These are phyloP conservation scores for Paracamarosporium sp. DNA, from an alignment of 2,329 filamentous ascomycete species.

Conservation along the genomic window DNA sequence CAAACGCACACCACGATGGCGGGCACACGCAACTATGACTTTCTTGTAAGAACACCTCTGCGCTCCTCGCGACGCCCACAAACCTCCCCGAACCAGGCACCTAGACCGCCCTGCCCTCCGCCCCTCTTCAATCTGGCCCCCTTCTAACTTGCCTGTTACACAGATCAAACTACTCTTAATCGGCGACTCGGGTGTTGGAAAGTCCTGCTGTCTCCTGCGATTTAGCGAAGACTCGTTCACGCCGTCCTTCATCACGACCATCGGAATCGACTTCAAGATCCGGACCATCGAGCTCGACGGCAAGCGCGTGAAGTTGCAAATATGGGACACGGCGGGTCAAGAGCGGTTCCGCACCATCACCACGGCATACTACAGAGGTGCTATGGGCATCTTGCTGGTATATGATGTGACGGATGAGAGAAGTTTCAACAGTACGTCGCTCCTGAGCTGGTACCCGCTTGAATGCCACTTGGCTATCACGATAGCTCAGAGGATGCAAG, in stretches of 20 bases:
- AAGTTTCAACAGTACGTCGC: slow-evolving; percentile 85
- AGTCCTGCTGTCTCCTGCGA: slow-evolving; percentile 94
- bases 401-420: slow-evolving; percentile 98
- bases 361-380: slow-evolving; percentile 96
- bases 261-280: slow-evolving; percentile 99
- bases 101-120: slow-evolving; percentile 5
- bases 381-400: slow-evolving; percentile 96
- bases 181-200: slow-evolving; percentile 94
- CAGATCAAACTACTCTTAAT: slow-evolving; percentile 98
- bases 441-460: not conserved
- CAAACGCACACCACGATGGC: slow-evolving; percentile 69
- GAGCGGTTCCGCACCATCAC: slow-evolving; percentile 99
- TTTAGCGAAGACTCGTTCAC: slow-evolving; percentile 99
- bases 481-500: not conserved
- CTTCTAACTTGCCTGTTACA: slow-evolving; percentile 12
- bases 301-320: slow-evolving; percentile 98
- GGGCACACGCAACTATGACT: slow-evolving; percentile 98
- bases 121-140: not conserved
- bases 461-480: not conserved
- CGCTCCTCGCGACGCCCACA: not conserved
- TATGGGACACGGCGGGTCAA: slow-evolving; percentile 98
- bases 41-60: slow-evolving; percentile 72
- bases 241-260: slow-evolving; percentile 97
- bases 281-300: slow-evolving; percentile 98
- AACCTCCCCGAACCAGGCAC: not conserved